Base-by-base conservation (phyloP, 305 asterid species). In the Fraxinus platypoda region DNA sequence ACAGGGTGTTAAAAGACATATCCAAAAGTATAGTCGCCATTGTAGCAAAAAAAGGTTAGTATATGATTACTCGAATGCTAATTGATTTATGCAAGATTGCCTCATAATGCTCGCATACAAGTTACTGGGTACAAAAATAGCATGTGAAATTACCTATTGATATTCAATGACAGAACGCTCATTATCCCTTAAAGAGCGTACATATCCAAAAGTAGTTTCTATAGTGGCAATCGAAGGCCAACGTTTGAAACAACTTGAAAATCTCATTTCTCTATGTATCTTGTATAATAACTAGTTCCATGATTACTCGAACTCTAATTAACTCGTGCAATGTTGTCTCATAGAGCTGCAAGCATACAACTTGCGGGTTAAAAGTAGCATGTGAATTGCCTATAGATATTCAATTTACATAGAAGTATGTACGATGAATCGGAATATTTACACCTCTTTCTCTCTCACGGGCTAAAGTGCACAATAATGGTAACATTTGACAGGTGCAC, bases 1-100 rank as follows among this genome's bases (percentile, higher is more conserved):
- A 62, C 90, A 95, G 98, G 91, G 99, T 95, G 84, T 81, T 94
- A 5, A 89, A 92, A 82, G 87, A 87, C 78, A 90, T 92, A 84
- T 95, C 99, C 19, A 74, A 89, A 74, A 92, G 88, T 77, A 28
- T 94, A 41, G 81, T 94, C 34, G 97, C 97, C 1, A 91, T 95
- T 70, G 91, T 91, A 30, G 97, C 97, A 0, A 84, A 91, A 91
- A 81, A 91, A 88, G 99, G 98, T 93, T 15, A 75, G 86, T 79
- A 31, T 2, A 37, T 6, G 28, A 52, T 17, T 52, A 4, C 25
- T 52, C 64, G 9, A 52, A 52, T n/a, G 23, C 64, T 52, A 5
- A 4, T 17, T 4, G 23, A 5, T 52, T 52, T 13, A 21, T 52
- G 62, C 23, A 52, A 17, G 23, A n/a, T 52, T 52, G 23, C 5